These are phyloP conservation scores for Sungouiozyma ichnusensis DNA, from an alignment of 805 yeast species.

Conservation along the genomic window DNA sequence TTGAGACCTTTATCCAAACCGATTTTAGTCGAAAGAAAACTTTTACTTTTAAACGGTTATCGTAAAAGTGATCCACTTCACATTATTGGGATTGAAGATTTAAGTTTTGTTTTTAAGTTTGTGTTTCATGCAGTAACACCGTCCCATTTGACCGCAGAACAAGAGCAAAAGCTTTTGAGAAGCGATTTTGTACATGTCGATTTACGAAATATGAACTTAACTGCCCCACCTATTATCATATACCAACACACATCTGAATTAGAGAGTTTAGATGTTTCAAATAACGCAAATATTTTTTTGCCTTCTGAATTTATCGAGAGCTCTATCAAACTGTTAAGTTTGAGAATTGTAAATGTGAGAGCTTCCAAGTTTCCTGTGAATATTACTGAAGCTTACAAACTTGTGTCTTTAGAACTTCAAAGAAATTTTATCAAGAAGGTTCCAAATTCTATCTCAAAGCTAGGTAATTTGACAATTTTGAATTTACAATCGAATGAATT, in stretches of 20 bases:
- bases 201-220: constrained; percentile 60
- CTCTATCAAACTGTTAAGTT: constrained; percentile 56
- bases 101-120: constrained; percentile 73
- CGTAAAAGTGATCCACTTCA: constrained; percentile 64
- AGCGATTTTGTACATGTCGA: constrained; percentile 63
- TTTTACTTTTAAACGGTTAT: constrained; percentile 69
- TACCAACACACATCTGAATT: constrained; percentile 75
- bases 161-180: constrained; percentile 49
- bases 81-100: constrained; percentile 73
- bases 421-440: constrained; percentile 63
- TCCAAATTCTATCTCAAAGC: constrained; percentile 44
- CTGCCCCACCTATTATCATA: constrained; percentile 75
- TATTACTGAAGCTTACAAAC: constrained; percentile 55
- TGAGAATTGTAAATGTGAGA: constrained; percentile 64
- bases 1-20: constrained; percentile 68
- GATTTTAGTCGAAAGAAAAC: constrained; percentile 60
- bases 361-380: constrained; percentile 65
- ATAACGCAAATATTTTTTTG: constrained; percentile 74
- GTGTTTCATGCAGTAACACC: constrained; percentile 55
- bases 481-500: constrained; percentile 71
- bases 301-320: constrained; percentile 80
- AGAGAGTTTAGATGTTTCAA: constrained; percentile 69
- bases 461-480: constrained; percentile 46
- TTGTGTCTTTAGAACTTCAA: constrained; percentile 62
- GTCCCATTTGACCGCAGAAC: constrained; percentile 53